phyloP scores from a whole-genome alignment of 2,329 filamentous ascomycete species.

The Pseudopithomyces chartarum region DNA sequence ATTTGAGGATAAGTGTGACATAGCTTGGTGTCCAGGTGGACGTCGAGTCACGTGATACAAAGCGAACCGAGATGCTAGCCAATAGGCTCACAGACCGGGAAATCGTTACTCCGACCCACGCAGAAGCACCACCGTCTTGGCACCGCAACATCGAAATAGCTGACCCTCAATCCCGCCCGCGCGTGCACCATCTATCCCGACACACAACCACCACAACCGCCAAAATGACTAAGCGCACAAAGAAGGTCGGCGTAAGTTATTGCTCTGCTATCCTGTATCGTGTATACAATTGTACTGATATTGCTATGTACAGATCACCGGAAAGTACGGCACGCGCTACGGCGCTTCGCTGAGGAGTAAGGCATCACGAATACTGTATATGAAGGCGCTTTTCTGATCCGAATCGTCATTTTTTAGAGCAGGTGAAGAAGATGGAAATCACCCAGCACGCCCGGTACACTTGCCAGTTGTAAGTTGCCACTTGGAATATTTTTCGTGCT shows the following conservation, averaged over 20 bases:
- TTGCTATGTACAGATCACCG: constrained; percentile 72
- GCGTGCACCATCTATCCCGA: constrained; percentile 16
- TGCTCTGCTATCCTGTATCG: too few species aligned
- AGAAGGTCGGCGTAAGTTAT: constrained; percentile 64
- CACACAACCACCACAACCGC: constrained; percentile 30
- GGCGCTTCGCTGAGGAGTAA: constrained; percentile 98
- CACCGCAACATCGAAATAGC: constrained; percentile 11
- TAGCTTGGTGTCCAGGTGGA: background rate
- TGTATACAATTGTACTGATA: background rate
- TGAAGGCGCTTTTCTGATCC: background rate
- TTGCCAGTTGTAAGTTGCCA: constrained; percentile 74
- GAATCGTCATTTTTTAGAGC: too few species aligned
- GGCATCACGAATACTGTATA: constrained; percentile 94
- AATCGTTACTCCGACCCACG: background rate
- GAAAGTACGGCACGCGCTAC: constrained; percentile 96
- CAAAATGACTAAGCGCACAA: constrained; percentile 62
- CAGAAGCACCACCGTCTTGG: constrained; percentile 6
- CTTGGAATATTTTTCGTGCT: too few species aligned
- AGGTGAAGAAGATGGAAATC: constrained; percentile 56
- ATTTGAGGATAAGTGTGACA: too few species aligned
- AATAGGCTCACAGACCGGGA: background rate
- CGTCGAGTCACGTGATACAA: background rate
- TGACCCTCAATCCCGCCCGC: constrained; percentile 16
- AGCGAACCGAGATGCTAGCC: background rate
- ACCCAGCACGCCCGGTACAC: constrained; percentile 95